Conservation (phyloP, 2,329 filamentous ascomycete genomes). For the Aspergillus awamori region DNA sequence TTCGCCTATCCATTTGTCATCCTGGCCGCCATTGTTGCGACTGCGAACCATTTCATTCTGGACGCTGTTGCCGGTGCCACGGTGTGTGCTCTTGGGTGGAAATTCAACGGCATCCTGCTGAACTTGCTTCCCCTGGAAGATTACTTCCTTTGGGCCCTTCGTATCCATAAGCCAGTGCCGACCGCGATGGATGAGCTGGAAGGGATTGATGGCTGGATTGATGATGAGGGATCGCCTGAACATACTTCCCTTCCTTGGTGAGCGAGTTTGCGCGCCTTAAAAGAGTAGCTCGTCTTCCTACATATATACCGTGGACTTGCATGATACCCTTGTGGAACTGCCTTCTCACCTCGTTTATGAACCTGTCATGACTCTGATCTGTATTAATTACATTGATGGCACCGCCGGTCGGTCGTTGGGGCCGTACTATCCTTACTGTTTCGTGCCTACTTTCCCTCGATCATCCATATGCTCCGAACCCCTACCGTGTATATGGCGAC, state of each 20-base stretch:
- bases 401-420: not conserved
- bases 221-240: conserved; percentile 21
- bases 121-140: conserved; percentile 69
- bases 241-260: conserved; percentile 17
- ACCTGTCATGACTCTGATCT: conserved; percentile 5
- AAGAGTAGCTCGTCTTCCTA: not conserved
- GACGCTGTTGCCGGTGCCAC: conserved; percentile 70
- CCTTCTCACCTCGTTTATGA: conserved; percentile 1
- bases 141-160: conserved; percentile 64
- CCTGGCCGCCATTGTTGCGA: conserved; percentile 68
- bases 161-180: conserved; percentile 65
- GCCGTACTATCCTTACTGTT: not conserved
- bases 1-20: conserved; percentile 68
- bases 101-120: conserved; percentile 56
- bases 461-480: not conserved
- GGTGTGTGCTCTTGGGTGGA: conserved; percentile 68
- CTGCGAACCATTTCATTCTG: conserved; percentile 72
- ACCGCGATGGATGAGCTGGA: conserved; percentile 17
- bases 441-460: not conserved
- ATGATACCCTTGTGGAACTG: conserved; percentile 16
- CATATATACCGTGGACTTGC: conserved; percentile 1
- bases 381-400: not conserved
- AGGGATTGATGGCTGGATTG: conserved; percentile 24
- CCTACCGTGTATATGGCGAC: not conserved
- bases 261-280: conserved; percentile 1